Evolutionary conservation across 2,329 filamentous ascomycete species (phyloP).

Genomic region (Clonostachys byssicola): DNA sequence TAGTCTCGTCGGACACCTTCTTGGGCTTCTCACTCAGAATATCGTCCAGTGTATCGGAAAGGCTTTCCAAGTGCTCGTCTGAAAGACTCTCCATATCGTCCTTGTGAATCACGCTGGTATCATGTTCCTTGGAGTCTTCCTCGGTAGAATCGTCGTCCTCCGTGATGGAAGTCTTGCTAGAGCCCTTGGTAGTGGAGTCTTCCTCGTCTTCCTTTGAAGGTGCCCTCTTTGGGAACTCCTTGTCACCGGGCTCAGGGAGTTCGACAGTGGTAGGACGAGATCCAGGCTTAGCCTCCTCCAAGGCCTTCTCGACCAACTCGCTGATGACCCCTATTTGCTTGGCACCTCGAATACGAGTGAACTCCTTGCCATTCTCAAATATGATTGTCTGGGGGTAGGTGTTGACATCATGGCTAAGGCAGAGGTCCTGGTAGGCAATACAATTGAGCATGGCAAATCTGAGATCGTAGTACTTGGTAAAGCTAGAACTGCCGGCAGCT

Average conservation of each 20-base stretch:
- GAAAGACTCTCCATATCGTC: background rate
- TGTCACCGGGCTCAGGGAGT: slow-evolving; percentile 69
- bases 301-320: slow-evolving; percentile 66
- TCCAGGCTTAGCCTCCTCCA: slow-evolving; percentile 78
- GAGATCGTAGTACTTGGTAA: slow-evolving; percentile 83
- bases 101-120: slow-evolving; percentile 5
- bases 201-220: background rate
- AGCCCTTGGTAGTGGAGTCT: slow-evolving; percentile 6
- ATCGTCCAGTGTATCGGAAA: slow-evolving; percentile 5
- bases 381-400: slow-evolving; percentile 76
- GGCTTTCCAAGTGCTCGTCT: background rate
- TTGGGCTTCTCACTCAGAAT: slow-evolving; percentile 4
- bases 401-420: slow-evolving; percentile 59
- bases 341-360: slow-evolving; percentile 60
- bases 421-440: slow-evolving; percentile 75
- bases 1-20: background rate
- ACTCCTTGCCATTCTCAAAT: slow-evolving; percentile 71
- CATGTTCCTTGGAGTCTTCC: slow-evolving; percentile 8
- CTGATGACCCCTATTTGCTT: slow-evolving; percentile 66
- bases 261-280: slow-evolving; percentile 65
- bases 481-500: slow-evolving; percentile 52
- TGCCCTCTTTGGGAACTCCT: slow-evolving; percentile 24
- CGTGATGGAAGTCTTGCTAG: slow-evolving; percentile 26
- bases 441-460: slow-evolving; percentile 86
- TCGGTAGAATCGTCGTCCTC: slow-evolving; percentile 5